Evolutionary conservation across 306 rosid genomes (phyloP), one percentile per base, ranked within the genome.

Genomic region (peach (Prunus persica)): DNA sequence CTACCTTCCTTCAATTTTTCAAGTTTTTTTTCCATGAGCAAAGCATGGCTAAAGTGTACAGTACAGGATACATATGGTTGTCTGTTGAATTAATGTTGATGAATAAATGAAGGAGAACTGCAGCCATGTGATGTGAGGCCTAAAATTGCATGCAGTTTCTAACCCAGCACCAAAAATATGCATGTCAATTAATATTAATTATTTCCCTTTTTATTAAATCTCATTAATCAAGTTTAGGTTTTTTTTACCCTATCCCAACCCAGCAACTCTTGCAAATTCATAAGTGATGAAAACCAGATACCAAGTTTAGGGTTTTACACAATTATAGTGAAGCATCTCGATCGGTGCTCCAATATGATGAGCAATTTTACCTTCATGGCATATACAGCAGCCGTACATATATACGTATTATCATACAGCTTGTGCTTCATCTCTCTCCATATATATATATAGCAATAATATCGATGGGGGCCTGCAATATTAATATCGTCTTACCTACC

Each of bases 401-500:
- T 38, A 38, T 7, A 38, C 43, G 41, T 34, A 34, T 6, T 38
- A 38, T 38, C 43, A 38, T 38, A 38, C 43, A 6, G 43, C 43
- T 38, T 38, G 43, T 1, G 10, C 43, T 38, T 38, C 43, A 38
- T 38, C 52, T 49, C 12, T 13, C 52, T 49, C 52, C 54, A 49
- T 49, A 13, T 49, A 49, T 49, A 13, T 49, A 54, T 5, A 19
- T 1, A 0, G 22, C 45, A 62, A 63, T 30, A 63, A 63, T 30
- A 63, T 63, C 22, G 10, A 61, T 16, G 34, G 22, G 67, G 67
- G 67, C 46, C 43, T 15, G 67, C 67, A 18, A 61, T 27, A 63
- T 16, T 16, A 32, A 30, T 54, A 7, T 63, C 13, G 67, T 63
- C 67, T 63, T 63, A 63, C 67, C 46, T 63, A 63, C 67, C 67